Conservation (phyloP, 257 asterid genomes). For the Rauvolfia tetraphylla region DNA sequence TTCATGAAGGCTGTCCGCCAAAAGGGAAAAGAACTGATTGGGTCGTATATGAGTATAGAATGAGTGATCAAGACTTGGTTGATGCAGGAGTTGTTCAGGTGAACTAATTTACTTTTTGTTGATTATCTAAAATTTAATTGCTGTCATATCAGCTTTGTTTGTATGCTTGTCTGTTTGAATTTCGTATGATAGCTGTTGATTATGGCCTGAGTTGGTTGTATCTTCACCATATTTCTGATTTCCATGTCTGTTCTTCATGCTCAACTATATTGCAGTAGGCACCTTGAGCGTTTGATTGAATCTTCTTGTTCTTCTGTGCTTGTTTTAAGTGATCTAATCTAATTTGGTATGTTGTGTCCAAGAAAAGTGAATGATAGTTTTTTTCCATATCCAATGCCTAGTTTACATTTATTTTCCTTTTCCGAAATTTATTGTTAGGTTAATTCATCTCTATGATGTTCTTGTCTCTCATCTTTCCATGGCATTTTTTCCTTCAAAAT, state of each 20-base stretch:
- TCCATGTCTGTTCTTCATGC: not conserved
- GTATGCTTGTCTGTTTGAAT: not conserved
- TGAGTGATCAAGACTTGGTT: conserved; percentile 46
- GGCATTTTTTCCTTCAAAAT: not conserved
- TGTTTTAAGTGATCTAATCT: not conserved
- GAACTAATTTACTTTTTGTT: conserved; percentile 11
- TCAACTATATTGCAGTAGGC: not conserved
- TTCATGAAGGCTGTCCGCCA: conserved; percentile 73
- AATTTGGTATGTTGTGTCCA: not conserved
- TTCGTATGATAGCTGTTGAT: not conserved
- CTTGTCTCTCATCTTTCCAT: not conserved
- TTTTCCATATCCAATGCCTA: too few species aligned
- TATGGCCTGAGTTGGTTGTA: not conserved
- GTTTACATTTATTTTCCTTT: not conserved
- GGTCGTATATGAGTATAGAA: conserved; percentile 69
- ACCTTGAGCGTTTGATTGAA: not conserved
- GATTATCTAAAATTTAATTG: not conserved
- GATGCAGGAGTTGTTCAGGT: conserved; percentile 61
- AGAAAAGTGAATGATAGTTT: not conserved
- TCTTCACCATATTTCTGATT: too few species aligned
- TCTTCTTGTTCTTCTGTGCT: not conserved
- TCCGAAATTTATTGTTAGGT: not conserved
- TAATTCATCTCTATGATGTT: not conserved
- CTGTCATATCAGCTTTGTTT: not conserved
- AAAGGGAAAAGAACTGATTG: conserved; percentile 76